Base-by-base conservation (phyloP, 345 rosid genomes). In the Murraya paniculata region DNA sequence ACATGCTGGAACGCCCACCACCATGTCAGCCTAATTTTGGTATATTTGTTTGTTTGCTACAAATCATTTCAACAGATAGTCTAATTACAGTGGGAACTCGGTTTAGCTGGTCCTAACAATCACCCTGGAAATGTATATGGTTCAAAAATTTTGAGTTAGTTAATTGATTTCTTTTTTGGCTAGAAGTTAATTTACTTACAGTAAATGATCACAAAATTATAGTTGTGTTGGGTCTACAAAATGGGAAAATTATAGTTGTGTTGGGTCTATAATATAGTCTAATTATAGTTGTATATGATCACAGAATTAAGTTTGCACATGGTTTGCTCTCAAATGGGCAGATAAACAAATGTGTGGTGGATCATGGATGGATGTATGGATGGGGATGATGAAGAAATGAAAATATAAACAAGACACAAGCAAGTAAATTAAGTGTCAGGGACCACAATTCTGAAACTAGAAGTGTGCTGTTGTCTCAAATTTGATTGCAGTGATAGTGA, bases 321-420 rank as follows among this genome's bases (percentile, higher is more conserved):
- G 22, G 39, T 30, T 35, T 64, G 9, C 7, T 21, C 0, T 1
- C 21, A 30, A 64, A 30, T 62, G 36, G 36, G 36, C 22, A 41
- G 72, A 25, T 50, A 39, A 18, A 58, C 27, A 36, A 68, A 66
- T 11, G 7, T 35, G 7, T 4, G 38, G 38, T 35, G 7, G 38
- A 35, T 35, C 38, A 35, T 35, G 38, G 38, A 35, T 35, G 38
- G 38, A 35, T 35, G 38, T 35, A 35, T 33, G 48, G 60, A 62
- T 76, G 31, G 65, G 74, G 48, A 41, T 9, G 48, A 75, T 58
- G 64, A 78, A 71, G 55, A 36, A 36, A 38, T 9, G 2, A 27
- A 27, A 71, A 75, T 75, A 77, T 64, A 66, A 71, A 70, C 75
- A 21, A 64, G 84, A 80, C 64, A 25, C 3, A 59, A 19, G 21